Evolutionary conservation across 768 basidiomycete species (phyloP), one percentile per base, ranked within the genome.

Genomic region (Clathrus columnatus): DNA sequence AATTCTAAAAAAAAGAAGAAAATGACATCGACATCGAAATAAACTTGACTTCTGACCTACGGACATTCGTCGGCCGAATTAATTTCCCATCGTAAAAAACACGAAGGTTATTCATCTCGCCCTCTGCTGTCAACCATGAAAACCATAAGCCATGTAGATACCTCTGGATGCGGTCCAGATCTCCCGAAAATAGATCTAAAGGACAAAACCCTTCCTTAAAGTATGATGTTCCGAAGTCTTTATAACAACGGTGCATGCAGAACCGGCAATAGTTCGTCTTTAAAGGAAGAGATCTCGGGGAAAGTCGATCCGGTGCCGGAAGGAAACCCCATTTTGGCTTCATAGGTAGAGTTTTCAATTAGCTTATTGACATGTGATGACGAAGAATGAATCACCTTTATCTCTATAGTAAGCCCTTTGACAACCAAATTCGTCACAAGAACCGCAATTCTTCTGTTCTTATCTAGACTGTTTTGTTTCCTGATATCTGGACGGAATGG

Each of bases 281-380:
- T 61, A 82, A 68, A 0, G 63, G 57, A 14, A 68, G 73, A 1
- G 84, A 86, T 36, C 71, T 69, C 2, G 73, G 61, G 5, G 91
- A 85, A 32, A 93, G 73, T 68, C 85, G 76, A 1, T 63, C 60
- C 5, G 76, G 64, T 28, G 73, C 75, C 2, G 95, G 92, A 36
- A 97, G 69, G 68, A 99, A 96, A 2, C 84, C 91, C 94, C 95
- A 99, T 74, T 99, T 99, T 28, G 95, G 95, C 95, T 96, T 64
- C 4, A 28, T 52, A 16, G 30, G 28, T 32, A 48, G 42, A 45
- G 26, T 5, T 28, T 18, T 18, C 46, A 18, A 41, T 32, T 47
- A 16, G 23, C 28, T 18, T 17, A 54, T 36, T 23, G 24, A 44
- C 30, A 36, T 17, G 42, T n/a, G 21, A 47, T 28, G 51, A 59